These are phyloP conservation scores for Boehmeria nivea DNA, from an alignment of 306 rosid genomes.

Conservation along the genomic window DNA sequence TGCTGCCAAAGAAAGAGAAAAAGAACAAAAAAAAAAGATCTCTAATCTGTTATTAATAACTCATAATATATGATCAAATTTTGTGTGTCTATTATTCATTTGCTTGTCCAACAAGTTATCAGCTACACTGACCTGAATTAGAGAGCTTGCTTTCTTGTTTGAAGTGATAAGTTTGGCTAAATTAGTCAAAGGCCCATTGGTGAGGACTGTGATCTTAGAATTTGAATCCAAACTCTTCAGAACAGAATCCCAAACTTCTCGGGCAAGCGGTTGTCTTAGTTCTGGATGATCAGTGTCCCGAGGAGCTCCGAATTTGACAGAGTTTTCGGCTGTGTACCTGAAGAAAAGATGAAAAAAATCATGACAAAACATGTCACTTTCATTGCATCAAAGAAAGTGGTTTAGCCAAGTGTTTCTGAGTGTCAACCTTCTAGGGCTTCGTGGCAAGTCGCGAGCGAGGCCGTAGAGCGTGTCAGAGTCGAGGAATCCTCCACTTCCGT, in stretches of 20 bases:
- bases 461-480: slow-evolving; percentile 95
- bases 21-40: background rate
- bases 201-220: slow-evolving; percentile 66
- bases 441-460: slow-evolving; percentile 67
- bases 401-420: background rate
- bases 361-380: no score
- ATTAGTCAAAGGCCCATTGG: slow-evolving; percentile 93
- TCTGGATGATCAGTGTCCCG: slow-evolving; percentile 61
- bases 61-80: background rate
- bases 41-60: background rate
- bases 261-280: slow-evolving; percentile 65
- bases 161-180: slow-evolving; percentile 58
- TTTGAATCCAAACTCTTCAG: slow-evolving; percentile 43
- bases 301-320: slow-evolving; percentile 53
- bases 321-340: slow-evolving; percentile 72
- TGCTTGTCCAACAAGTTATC: no score
- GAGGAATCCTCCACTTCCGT: slow-evolving; percentile 75
- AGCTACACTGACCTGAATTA: slow-evolving; percentile 51
- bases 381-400: no score
- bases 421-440: slow-evolving; percentile 76
- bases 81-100: no score
- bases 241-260: slow-evolving; percentile 70
- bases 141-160: slow-evolving; percentile 36
- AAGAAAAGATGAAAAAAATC: background rate
- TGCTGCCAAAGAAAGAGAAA: slow-evolving; percentile 40